Evolutionary conservation across 192 early-diverging fungal species (phyloP).

Genomic region (Rhizoclosmatium sp.): DNA sequence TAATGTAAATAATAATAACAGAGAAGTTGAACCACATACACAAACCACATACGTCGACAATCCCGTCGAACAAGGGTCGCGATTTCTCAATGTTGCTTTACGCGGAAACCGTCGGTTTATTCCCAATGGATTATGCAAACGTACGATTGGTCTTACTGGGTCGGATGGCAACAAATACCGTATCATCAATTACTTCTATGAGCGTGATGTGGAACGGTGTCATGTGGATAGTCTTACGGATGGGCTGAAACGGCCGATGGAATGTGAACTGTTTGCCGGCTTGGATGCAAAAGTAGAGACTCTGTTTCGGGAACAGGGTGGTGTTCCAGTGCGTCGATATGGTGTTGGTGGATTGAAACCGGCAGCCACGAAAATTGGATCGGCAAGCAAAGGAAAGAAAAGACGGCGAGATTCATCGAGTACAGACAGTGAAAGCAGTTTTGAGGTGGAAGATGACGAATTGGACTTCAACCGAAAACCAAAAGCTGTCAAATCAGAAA

Average conservation of each 20-base stretch:
- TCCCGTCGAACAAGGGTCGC: background rate
- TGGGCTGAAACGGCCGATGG: background rate
- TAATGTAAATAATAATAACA: background rate
- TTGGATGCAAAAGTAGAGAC: background rate
- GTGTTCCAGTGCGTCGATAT: background rate
- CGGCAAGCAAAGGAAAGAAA: background rate
- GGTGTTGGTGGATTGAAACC: background rate
- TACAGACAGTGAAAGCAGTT: background rate
- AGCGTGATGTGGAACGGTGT: background rate
- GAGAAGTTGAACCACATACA: slow-evolving; percentile 7
- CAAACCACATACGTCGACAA: background rate
- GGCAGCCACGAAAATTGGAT: background rate
- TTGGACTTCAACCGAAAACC: no score
- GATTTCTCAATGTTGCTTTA: slow-evolving; percentile 2
- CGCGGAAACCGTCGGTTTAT: slow-evolving; percentile 13
- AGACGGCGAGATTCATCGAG: background rate
- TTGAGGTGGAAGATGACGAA: background rate
- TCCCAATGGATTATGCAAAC: slow-evolving; percentile 12
- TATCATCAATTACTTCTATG: slow-evolving; percentile 10
- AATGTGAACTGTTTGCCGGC: background rate
- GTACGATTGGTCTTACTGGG: slow-evolving; percentile 3
- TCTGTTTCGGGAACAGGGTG: background rate
- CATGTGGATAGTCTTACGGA: background rate
- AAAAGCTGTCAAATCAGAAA: no score
- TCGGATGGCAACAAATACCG: slow-evolving; percentile 1